phyloP scores from a whole-genome alignment of 495 filamentous ascomycete genomes.

The Penicillium herquei region DNA sequence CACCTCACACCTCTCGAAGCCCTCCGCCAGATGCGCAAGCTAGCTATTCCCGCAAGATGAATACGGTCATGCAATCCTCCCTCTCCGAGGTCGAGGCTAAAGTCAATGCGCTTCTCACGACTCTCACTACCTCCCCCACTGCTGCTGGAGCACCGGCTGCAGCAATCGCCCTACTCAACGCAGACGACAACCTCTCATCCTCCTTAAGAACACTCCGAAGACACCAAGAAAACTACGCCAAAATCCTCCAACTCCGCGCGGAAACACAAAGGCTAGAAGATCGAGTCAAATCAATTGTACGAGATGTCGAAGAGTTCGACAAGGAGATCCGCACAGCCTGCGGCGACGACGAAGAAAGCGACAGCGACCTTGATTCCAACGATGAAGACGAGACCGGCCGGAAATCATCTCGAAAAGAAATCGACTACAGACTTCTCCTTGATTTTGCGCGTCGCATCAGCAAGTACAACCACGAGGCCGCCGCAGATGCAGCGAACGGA shows the following conservation, averaged over 20 bases:
- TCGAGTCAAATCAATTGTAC: slow-evolving; percentile 41
- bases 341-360: slow-evolving; percentile 30
- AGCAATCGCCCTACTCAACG: slow-evolving; percentile 38
- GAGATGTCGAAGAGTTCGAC: slow-evolving; percentile 39
- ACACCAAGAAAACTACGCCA: slow-evolving; percentile 45
- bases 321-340: slow-evolving; percentile 35
- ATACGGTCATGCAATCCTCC: slow-evolving; percentile 35
- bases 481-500: slow-evolving; percentile 41
- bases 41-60: slow-evolving; percentile 26
- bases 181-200: slow-evolving; percentile 41
- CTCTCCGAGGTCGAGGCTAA: slow-evolving; percentile 40
- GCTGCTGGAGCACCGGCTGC: slow-evolving; percentile 43
- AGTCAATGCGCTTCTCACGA: slow-evolving; percentile 42
- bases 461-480: slow-evolving; percentile 49
- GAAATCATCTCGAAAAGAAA: slow-evolving; percentile 27
- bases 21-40: background rate
- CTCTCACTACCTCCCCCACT: slow-evolving; percentile 42
- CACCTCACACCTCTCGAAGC: too few species aligned
- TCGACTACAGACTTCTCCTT: slow-evolving; percentile 44
- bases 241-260: slow-evolving; percentile 34
- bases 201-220: slow-evolving; percentile 39
- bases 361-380: slow-evolving; percentile 28
- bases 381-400: slow-evolving; percentile 19
- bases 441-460: slow-evolving; percentile 49
- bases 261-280: slow-evolving; percentile 41